phyloP scores from a whole-genome alignment of 1,284 basidiomycete species.

The Trametes versicolor region DNA sequence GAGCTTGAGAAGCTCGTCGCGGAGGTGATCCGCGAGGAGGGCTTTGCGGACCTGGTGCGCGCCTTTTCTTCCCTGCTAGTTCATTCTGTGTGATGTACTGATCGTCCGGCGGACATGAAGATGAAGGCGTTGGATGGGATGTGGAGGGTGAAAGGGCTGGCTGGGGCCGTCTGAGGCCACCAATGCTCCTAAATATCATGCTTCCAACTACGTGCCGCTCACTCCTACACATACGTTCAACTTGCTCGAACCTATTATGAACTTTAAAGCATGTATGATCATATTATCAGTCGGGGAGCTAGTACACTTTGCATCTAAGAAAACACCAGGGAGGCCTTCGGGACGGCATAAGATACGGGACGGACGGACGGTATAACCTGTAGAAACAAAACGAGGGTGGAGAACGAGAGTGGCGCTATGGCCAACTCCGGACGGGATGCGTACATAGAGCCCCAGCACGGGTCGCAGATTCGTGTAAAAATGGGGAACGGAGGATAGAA shows the following conservation, averaged over 20 bases:
- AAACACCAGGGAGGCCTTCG: constrained; percentile 20
- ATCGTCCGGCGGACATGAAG: too few species aligned
- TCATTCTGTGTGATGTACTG: too few species aligned
- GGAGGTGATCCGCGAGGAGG: constrained; percentile 45
- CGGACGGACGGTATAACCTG: background rate
- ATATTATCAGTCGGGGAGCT: constrained; percentile 18
- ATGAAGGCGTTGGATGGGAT: constrained; percentile 32
- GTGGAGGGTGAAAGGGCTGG: constrained; percentile 35
- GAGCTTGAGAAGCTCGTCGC: constrained; percentile 47
- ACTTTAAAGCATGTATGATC: constrained; percentile 9
- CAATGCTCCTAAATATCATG: too few species aligned
- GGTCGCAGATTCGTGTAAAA: background rate
- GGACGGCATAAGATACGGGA: constrained; percentile 11
- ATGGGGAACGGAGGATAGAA: background rate
- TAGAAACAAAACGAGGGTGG: background rate
- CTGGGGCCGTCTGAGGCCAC: constrained; percentile 6
- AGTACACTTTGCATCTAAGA: constrained; percentile 27
- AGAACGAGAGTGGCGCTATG: background rate
- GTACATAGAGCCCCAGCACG: background rate
- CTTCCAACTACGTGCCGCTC: too few species aligned
- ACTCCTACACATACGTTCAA: too few species aligned
- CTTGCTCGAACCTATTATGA: background rate
- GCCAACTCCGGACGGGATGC: background rate
- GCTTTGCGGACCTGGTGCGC: constrained; percentile 44
- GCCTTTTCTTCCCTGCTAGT: background rate